Percentiles rank a stretch among this genome's conserved stretches.
phyloP scores from a whole-genome alignment of 768 basidiomycete genomes.

The Xerocomellus dryophilus region DNA sequence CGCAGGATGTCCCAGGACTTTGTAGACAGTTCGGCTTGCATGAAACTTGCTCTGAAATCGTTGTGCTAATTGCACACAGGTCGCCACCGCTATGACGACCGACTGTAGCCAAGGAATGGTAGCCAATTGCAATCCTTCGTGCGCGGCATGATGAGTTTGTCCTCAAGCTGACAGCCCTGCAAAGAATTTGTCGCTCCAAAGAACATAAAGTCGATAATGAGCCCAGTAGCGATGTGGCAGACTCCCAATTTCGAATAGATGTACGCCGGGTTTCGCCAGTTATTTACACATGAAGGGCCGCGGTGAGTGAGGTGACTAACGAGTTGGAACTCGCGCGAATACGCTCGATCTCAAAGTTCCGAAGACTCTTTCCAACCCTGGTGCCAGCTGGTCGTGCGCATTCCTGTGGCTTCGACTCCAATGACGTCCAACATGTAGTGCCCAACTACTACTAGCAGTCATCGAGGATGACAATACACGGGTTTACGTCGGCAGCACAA shows the following conservation, averaged over 20 bases:
- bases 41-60: too few species aligned
- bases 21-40: too few species aligned
- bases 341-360: constrained; percentile 43
- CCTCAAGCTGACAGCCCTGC: too few species aligned
- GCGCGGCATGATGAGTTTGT: too few species aligned
- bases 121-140: too few species aligned
- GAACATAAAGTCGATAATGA: constrained; percentile 45
- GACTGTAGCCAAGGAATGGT: too few species aligned
- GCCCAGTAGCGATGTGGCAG: constrained; percentile 32
- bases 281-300: too few species aligned
- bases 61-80: too few species aligned
- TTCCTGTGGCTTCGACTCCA: too few species aligned
- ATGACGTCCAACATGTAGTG: constrained; percentile 28
- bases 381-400: constrained; percentile 10
- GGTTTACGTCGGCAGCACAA: constrained; percentile 22
- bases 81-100: too few species aligned
- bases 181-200: constrained; percentile 19
- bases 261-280: not conserved
- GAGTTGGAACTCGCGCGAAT: constrained; percentile 41
- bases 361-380: constrained; percentile 44
- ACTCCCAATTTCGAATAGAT: constrained; percentile 38
- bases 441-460: too few species aligned
- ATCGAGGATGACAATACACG: constrained; percentile 9
- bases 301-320: not conserved
- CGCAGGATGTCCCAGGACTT: constrained; percentile 11